Percentiles rank a stretch among this genome's conserved stretches.
Conservation (phyloP, 371 early-diverging fungal species). For the Actinomortierella wolfii region DNA sequence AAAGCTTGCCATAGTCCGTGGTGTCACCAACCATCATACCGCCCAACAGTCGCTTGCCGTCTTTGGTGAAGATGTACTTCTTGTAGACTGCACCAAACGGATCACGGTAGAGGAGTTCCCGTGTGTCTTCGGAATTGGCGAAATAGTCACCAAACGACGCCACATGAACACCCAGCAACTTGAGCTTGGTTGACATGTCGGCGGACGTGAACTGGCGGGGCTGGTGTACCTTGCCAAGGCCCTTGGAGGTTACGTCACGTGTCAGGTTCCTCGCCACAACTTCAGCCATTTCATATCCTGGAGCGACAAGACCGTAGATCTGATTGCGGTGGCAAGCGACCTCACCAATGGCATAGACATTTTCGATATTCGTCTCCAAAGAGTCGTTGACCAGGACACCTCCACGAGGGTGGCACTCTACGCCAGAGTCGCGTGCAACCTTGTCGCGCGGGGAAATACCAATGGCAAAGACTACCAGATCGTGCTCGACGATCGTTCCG, state of each 20-base stretch:
- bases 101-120: constrained; percentile 57
- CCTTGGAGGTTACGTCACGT: constrained; percentile 24
- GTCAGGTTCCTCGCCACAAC: constrained; percentile 62
- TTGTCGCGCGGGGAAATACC: constrained; percentile 68
- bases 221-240: constrained; percentile 25
- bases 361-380: constrained; percentile 52
- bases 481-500: constrained; percentile 39
- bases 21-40: constrained; percentile 76
- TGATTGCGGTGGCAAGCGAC: constrained; percentile 55
- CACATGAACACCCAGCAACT: constrained; percentile 70
- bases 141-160: constrained; percentile 75
- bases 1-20: constrained; percentile 62
- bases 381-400: constrained; percentile 60
- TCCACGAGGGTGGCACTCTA: constrained; percentile 51
- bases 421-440: constrained; percentile 49
- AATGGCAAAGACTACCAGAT: constrained; percentile 62
- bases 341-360: constrained; percentile 71
- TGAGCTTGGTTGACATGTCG: constrained; percentile 74
- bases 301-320: constrained; percentile 67
- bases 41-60: constrained; percentile 68
- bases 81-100: constrained; percentile 68
- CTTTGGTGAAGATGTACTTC: constrained; percentile 62
- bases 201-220: constrained; percentile 55
- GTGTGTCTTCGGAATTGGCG: constrained; percentile 47
- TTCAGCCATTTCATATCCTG: constrained; percentile 75